These are phyloP conservation scores for Penicillium tannophilum DNA, from an alignment of 495 filamentous ascomycete species.

Conservation along the genomic window DNA sequence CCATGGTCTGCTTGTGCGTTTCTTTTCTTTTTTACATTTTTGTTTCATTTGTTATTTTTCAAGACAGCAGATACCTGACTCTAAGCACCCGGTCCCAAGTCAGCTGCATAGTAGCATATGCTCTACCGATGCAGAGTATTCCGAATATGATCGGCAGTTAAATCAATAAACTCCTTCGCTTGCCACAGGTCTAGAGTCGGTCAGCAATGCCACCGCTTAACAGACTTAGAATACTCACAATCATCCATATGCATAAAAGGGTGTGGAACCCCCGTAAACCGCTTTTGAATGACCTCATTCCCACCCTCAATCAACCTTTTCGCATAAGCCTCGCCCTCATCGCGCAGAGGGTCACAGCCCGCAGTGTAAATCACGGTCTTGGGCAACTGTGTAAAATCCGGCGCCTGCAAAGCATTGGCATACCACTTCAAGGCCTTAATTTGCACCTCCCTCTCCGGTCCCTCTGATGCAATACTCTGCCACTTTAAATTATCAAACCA, in stretches of 20 bases:
- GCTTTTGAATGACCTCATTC: slow-evolving; percentile 46
- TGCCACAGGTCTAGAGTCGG: slow-evolving; percentile 28
- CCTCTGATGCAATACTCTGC: slow-evolving; percentile 21
- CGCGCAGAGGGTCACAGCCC: slow-evolving; percentile 51
- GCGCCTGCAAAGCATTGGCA: slow-evolving; percentile 38
- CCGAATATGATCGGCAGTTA: slow-evolving; percentile 31
- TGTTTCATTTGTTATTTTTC: too few species aligned
- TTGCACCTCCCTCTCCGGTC: slow-evolving; percentile 12
- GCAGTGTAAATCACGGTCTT: slow-evolving; percentile 52
- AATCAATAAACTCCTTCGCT: slow-evolving; percentile 30
- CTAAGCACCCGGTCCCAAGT: too few species aligned
- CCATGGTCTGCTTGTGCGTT: too few species aligned
- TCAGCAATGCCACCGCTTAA: neutral
- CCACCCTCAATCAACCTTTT: slow-evolving; percentile 47
- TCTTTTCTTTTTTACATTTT: too few species aligned
- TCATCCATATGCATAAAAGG: slow-evolving; percentile 51
- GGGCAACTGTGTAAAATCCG: slow-evolving; percentile 43
- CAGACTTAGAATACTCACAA: slow-evolving; percentile 15
- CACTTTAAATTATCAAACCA: slow-evolving; percentile 46
- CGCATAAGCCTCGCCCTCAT: slow-evolving; percentile 56
- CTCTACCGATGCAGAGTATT: slow-evolving; percentile 17
- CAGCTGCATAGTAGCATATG: too few species aligned
- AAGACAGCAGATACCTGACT: too few species aligned
- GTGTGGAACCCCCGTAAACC: slow-evolving; percentile 51
- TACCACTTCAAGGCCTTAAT: slow-evolving; percentile 26